Evolutionary conservation across 1,284 basidiomycete species (phyloP), one percentile per base, ranked within the genome.

Genomic region (Trametes hirsuta): DNA sequence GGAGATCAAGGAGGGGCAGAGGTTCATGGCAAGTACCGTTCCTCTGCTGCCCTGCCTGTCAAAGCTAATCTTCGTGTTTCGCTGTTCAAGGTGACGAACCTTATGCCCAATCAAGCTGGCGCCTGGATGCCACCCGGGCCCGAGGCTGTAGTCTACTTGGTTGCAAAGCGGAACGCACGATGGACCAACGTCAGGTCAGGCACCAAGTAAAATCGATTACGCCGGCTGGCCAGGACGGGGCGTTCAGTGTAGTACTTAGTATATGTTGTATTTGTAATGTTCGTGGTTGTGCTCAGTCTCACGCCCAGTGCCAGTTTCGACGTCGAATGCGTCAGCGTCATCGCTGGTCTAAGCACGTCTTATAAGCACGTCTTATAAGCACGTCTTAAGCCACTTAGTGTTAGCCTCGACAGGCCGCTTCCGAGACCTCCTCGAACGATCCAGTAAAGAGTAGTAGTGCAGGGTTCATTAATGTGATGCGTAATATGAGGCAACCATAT

Each of bases 1-100:
- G 6, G 71, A 78, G 2, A 85, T 96, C 65, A 75, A 79, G 36
- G 79, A 83, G 30, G 91, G 91, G 0, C 84, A 88, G 69, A 77
- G 86, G 50, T 97, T 91, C 71, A 68, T 90, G 66, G 94, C 91
- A 59, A 63, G 81, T 76, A 22, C 40, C 44, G n/a, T 39, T 46
- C 42, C 22, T 12, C 14, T 48, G 15, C 34, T 4, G 47, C 8
- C 34, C 22, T 4, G 4, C n/a, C 10, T 36, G 47, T 3, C 6
- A 21, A 39, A 24, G 8, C 5, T 59, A 15, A 45, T 62, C 47
- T 18, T 6, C 11, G 8, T 45, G 30, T 12, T 14, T n/a, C 9
- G 12, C 2, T 8, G 30, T 34, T n/a, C 18, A 41, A 72, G 71
- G 64, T 73, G 18, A 70, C 71, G 39, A 73, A 74, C 41, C 51